Conservation (phyloP, 371 early-diverging fungal species). For the Rhizopus arrhizus region DNA sequence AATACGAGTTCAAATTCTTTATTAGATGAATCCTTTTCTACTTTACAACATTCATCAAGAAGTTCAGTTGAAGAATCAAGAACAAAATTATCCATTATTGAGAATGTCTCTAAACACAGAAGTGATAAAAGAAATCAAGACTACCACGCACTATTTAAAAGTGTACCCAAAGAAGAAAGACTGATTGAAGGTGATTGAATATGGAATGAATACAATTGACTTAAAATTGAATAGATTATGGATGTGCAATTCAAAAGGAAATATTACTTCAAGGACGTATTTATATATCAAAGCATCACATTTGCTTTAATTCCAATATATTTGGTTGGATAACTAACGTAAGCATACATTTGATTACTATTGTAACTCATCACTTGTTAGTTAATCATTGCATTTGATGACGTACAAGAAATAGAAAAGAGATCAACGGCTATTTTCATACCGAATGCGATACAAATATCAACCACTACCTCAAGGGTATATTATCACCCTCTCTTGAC, state of each 20-base stretch:
- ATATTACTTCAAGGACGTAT: slow-evolving; percentile 91
- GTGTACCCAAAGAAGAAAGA: slow-evolving; percentile 57
- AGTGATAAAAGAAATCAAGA: slow-evolving; percentile 53
- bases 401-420: slow-evolving; percentile 84
- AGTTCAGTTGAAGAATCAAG: not conserved
- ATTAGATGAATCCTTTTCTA: no score
- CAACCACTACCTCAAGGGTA: slow-evolving; percentile 68
- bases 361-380: slow-evolving; percentile 21
- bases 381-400: slow-evolving; percentile 81
- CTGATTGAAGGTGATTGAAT: slow-evolving; percentile 53
- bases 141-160: slow-evolving; percentile 59
- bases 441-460: slow-evolving; percentile 84
- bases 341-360: slow-evolving; percentile 22
- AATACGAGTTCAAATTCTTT: not conserved
- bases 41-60: no score
- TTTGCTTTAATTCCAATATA: slow-evolving; percentile 94
- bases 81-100: not conserved
- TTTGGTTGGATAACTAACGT: slow-evolving; percentile 95
- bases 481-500: not conserved
- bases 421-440: slow-evolving; percentile 79
- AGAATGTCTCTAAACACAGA: slow-evolving; percentile 11
- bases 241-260: slow-evolving; percentile 91
- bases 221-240: slow-evolving; percentile 64
- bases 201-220: not conserved
- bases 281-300: slow-evolving; percentile 82